Evolutionary conservation across 192 early-diverging fungal genomes (phyloP), one percentile per base, ranked within the genome.

Genomic region (Lunasporangiospora selenospora): DNA sequence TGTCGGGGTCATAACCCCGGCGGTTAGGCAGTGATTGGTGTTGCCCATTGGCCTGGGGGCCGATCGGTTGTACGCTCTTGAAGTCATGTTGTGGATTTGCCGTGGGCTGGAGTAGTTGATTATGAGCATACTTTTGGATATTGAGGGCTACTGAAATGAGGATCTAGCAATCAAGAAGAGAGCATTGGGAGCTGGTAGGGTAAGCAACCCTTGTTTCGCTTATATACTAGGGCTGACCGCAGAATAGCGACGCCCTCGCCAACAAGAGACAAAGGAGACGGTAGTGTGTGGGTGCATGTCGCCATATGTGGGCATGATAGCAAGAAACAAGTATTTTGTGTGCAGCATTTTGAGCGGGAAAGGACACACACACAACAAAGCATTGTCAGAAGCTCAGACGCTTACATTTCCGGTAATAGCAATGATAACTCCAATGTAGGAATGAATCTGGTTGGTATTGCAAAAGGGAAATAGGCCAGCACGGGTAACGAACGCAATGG

Each of bases 111-210:
- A 77, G n/a, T n/a, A n/a, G 45, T 27, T 81, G 71, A 60, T 79
- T 79, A 30, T 79, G 78, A 16, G 87, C 89, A 40, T 82, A 73
- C 52, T 91, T 91, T 70, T 91, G 90, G 19, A 91, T 56, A 63
- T 91, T 91, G 34, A 91, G 77, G 1, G 88, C 89, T 6, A 86
- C 67, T 4, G 88, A 90, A 23, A 91, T 91, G 21, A 87, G 73
- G 50, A 85, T 77, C 85, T 86, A 60, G 10, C 26, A 45, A 41
- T n/a, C 19, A 18, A 39, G 16, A 33, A 8, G 5, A 50, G 26
- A 7, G 46, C 32, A 26, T 29, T n/a, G n/a, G n/a, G n/a, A 38
- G 36, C 23, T 18, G 44, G 43, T 44, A 47, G 24, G 19, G 60
- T 23, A 58, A 37, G 51, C 32, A 37, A 48, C 13, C n/a, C n/a